Conservation (phyloP, 2,329 filamentous ascomycete genomes). For the Curvularia verruculosa region DNA sequence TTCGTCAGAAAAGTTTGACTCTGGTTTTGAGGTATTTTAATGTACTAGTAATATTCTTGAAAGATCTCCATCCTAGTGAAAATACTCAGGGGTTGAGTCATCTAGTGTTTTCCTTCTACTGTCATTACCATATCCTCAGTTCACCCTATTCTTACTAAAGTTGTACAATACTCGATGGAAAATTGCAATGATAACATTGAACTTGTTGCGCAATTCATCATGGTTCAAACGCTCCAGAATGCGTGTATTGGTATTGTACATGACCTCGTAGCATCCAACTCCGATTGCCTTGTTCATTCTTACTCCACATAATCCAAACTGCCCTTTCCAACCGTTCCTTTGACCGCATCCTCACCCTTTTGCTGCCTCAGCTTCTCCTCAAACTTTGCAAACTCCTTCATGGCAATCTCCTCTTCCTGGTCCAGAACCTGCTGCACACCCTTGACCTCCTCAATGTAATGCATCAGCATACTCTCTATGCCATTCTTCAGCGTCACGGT, state of each 20-base stretch:
- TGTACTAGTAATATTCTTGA: too few species aligned
- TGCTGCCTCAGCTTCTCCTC: conserved; percentile 78
- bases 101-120: too few species aligned
- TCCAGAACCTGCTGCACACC: conserved; percentile 90
- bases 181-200: not conserved
- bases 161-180: not conserved
- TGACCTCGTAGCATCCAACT: not conserved
- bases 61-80: too few species aligned
- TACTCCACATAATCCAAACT: conserved; percentile 58
- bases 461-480: conserved; percentile 97
- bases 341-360: conserved; percentile 59
- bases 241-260: conserved; percentile 10
- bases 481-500: conserved; percentile 97
- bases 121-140: not conserved
- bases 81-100: too few species aligned
- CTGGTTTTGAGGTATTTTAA: too few species aligned
- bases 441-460: conserved; percentile 91
- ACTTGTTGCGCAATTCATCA: not conserved
- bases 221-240: not conserved
- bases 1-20: too few species aligned
- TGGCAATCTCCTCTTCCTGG: conserved; percentile 85
- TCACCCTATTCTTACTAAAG: not conserved
- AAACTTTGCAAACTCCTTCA: conserved; percentile 90
- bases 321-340: conserved; percentile 58
- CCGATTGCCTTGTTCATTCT: conserved; percentile 11